These are phyloP conservation scores for Sphagnum tenellum DNA, from an alignment of 225 moss, liverwort and hornwort genomes.

Conservation along the genomic window DNA sequence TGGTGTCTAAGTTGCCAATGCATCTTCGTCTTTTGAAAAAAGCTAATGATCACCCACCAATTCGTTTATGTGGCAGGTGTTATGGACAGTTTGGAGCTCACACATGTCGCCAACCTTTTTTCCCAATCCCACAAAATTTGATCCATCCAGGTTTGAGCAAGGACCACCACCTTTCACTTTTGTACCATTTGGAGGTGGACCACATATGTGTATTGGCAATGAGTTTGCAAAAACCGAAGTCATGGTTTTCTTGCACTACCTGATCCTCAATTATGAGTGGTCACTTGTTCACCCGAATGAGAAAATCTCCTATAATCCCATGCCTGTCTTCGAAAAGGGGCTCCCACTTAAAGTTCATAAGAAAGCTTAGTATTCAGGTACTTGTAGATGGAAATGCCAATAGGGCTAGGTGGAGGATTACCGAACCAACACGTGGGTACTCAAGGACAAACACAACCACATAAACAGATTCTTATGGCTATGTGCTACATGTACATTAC, in stretches of 20 bases:
- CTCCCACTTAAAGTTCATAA: not conserved
- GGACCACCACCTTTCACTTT: not conserved
- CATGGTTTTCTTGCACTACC: conserved; percentile 12
- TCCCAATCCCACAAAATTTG: conserved; percentile 1
- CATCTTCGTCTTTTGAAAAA: not conserved
- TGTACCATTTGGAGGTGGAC: conserved; percentile 18
- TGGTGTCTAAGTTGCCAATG: too few species aligned
- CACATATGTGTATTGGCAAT: conserved; percentile 13
- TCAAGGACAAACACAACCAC: too few species aligned
- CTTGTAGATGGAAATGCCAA: too few species aligned
- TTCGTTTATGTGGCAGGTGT: conserved; percentile 1
- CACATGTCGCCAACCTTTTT: conserved; percentile 4
- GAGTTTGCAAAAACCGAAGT: conserved; percentile 9
- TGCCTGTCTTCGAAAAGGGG: not conserved
- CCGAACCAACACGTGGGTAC: too few species aligned
- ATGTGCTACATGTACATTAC: too few species aligned
- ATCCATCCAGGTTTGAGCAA: conserved; percentile 7
- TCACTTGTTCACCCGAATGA: conserved; percentile 4
- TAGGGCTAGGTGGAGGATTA: too few species aligned
- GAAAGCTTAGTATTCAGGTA: not conserved
- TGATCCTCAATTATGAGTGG: conserved; percentile 4
- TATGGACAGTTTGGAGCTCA: conserved; percentile 2
- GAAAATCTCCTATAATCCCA: not conserved
- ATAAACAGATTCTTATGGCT: too few species aligned
- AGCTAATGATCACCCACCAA: not conserved